phyloP scores from a whole-genome alignment of 345 rosid species.

The Psidium friedrichsthalianum region DNA sequence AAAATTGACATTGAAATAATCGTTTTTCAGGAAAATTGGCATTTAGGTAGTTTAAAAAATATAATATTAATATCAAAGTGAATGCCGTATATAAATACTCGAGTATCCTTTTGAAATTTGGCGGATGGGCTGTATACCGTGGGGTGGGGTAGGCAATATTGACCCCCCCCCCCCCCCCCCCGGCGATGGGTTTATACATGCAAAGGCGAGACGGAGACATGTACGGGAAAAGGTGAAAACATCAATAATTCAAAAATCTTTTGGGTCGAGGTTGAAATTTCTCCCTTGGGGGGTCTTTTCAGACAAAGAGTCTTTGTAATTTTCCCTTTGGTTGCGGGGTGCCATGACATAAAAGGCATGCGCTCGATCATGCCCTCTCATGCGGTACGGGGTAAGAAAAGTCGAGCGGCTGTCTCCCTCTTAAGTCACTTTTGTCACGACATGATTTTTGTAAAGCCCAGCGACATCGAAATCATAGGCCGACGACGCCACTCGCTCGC shows the following conservation, averaged over 20 bases:
- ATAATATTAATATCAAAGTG: no score
- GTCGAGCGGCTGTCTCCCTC: not conserved
- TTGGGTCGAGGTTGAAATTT: not conserved
- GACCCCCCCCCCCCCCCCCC: not conserved
- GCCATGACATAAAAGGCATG: not conserved
- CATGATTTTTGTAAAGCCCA: not conserved
- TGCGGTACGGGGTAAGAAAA: not conserved
- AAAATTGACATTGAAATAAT: no score
- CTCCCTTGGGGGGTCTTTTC: not conserved
- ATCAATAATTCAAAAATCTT: not conserved
- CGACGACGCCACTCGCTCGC: not conserved
- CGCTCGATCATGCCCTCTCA: not conserved
- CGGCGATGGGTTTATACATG: not conserved
- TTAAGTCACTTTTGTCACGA: not conserved
- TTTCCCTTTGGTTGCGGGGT: not conserved
- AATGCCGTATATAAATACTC: no score
- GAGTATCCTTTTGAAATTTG: not conserved
- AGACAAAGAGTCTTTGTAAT: not conserved
- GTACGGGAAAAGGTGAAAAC: not conserved
- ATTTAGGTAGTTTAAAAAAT: no score
- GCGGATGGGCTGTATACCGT: not conserved
- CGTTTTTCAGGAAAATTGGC: no score
- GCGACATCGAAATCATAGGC: not conserved
- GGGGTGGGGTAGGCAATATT: not conserved
- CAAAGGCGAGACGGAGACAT: not conserved